phyloP scores from a whole-genome alignment of 2,329 filamentous ascomycete genomes.

The Phialemoniopsis sp. region DNA sequence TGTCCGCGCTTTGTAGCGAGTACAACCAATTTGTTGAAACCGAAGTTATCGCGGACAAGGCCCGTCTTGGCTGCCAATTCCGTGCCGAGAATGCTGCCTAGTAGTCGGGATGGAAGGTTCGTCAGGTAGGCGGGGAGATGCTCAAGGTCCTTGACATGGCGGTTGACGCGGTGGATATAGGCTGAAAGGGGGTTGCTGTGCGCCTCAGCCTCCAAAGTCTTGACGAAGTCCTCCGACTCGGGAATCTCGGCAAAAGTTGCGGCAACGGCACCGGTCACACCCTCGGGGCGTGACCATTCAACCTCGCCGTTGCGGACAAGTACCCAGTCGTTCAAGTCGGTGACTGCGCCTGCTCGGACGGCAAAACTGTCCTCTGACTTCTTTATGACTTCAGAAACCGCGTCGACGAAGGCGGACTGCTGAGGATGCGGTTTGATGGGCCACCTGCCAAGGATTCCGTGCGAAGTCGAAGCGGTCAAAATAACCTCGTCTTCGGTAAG shows the following conservation, averaged over 20 bases:
- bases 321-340: constrained; percentile 69
- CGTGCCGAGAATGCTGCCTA: constrained; percentile 60
- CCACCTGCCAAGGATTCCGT: constrained; percentile 76
- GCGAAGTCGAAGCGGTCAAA: constrained; percentile 71
- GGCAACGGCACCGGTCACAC: constrained; percentile 72
- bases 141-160: constrained; percentile 75
- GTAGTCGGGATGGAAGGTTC: constrained; percentile 62
- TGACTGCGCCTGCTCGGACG: constrained; percentile 70
- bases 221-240: constrained; percentile 68
- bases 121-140: constrained; percentile 71
- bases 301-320: constrained; percentile 78
- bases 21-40: constrained; percentile 81
- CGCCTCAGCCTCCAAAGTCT: constrained; percentile 80
- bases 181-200: constrained; percentile 75
- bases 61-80: constrained; percentile 32
- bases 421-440: constrained; percentile 41
- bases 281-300: constrained; percentile 79
- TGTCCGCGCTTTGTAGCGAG: constrained; percentile 76
- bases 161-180: constrained; percentile 82
- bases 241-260: constrained; percentile 78
- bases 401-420: constrained; percentile 53
- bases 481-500: constrained; percentile 70
- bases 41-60: constrained; percentile 70
- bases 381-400: constrained; percentile 77
- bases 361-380: constrained; percentile 66